These are phyloP conservation scores for Epichloe festucae DNA, from an alignment of 2,329 filamentous ascomycete species.

Conservation along the genomic window DNA sequence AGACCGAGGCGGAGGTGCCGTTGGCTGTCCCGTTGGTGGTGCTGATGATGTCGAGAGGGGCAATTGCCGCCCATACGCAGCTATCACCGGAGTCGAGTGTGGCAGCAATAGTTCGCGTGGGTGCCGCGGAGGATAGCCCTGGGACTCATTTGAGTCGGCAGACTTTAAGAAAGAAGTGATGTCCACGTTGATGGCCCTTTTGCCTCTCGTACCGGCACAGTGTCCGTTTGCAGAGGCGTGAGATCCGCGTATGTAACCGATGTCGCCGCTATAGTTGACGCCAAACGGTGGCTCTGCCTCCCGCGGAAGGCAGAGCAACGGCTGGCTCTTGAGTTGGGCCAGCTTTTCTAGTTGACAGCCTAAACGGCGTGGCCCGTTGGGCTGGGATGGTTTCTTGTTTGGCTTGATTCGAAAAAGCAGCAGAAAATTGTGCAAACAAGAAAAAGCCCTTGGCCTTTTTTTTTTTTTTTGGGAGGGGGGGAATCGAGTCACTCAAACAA, in stretches of 20 bases:
- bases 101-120: constrained; percentile 12
- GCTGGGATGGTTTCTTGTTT: background rate
- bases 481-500: constrained; percentile 8
- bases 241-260: constrained; percentile 16
- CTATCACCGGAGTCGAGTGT: constrained; percentile 8
- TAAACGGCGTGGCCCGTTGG: constrained; percentile 5
- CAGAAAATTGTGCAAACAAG: background rate
- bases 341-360: constrained; percentile 20
- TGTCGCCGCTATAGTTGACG: constrained; percentile 15
- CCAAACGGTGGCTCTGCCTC: constrained; percentile 23
- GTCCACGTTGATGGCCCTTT: constrained; percentile 68
- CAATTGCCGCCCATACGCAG: constrained; percentile 12
- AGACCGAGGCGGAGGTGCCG: constrained; percentile 5
- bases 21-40: background rate
- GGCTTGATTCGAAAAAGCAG: background rate
- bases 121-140: constrained; percentile 27
- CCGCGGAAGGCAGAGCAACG: constrained; percentile 28
- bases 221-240: constrained; percentile 17
- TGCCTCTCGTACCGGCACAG: constrained; percentile 14
- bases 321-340: constrained; percentile 30
- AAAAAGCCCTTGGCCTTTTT: constrained; percentile 2
- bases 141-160: constrained; percentile 60
- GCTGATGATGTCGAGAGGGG: background rate
- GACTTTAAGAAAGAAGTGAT: constrained; percentile 79
- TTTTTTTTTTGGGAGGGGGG: background rate